These are phyloP conservation scores for Apiospora saccharicola DNA, from an alignment of 2,329 filamentous ascomycete species.

Conservation along the genomic window DNA sequence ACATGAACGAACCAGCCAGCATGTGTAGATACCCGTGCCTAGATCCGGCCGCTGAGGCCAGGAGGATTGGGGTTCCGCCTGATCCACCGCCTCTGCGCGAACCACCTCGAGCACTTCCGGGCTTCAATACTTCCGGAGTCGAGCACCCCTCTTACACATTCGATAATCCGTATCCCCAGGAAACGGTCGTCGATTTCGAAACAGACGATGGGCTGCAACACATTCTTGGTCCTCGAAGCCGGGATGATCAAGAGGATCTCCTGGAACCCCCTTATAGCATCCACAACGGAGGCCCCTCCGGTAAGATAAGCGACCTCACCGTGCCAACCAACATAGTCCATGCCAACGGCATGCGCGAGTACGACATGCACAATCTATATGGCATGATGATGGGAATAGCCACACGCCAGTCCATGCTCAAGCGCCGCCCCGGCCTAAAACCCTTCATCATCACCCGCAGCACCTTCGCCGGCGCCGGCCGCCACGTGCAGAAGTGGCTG, in stretches of 20 bases:
- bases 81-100: slow-evolving; percentile 67
- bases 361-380: slow-evolving; percentile 81
- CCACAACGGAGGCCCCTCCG: slow-evolving; percentile 54
- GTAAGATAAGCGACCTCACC: slow-evolving; percentile 53
- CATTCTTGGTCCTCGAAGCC: slow-evolving; percentile 53
- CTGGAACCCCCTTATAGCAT: neutral
- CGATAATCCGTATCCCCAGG: neutral
- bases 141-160: neutral
- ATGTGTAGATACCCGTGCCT: slow-evolving; percentile 64
- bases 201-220: slow-evolving; percentile 68
- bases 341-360: slow-evolving; percentile 70
- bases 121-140: neutral
- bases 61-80: slow-evolving; percentile 60
- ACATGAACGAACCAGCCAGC: slow-evolving; percentile 66
- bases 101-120: slow-evolving; percentile 50
- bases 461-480: slow-evolving; percentile 77
- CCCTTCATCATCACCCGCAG: slow-evolving; percentile 79
- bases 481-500: slow-evolving; percentile 60
- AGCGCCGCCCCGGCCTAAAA: slow-evolving; percentile 67
- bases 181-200: too few relatives aligned
- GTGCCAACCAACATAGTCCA: slow-evolving; percentile 74
- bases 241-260: slow-evolving; percentile 38
- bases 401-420: slow-evolving; percentile 71
- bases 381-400: slow-evolving; percentile 77
- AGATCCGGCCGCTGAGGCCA: slow-evolving; percentile 46